Evolutionary conservation across 257 asterid genomes (phyloP).

Genomic region (Thymus quinquecostatus): DNA sequence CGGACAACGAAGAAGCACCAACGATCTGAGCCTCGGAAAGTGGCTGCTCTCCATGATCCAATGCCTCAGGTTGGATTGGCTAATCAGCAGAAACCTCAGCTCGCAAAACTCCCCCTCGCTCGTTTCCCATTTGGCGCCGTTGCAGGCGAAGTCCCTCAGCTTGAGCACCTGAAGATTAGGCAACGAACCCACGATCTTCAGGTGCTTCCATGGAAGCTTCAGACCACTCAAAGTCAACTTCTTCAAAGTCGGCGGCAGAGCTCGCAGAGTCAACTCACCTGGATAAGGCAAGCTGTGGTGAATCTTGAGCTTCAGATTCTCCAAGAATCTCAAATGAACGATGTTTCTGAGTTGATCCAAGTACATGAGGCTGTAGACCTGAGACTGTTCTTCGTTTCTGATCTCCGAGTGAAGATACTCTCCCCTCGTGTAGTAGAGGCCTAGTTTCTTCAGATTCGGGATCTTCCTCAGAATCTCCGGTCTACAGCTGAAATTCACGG

Average conservation of each 20-base stretch:
- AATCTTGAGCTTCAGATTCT: conserved; percentile 16
- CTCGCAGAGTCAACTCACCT: conserved; percentile 1
- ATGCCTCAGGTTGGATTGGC: background rate
- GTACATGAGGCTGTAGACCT: background rate
- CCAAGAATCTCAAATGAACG: background rate
- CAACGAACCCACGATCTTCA: background rate
- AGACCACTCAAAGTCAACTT: conserved; percentile 16
- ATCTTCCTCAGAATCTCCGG: background rate
- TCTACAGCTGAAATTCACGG: conserved; percentile 3
- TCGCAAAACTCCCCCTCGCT: background rate
- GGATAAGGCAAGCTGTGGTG: conserved; percentile 18
- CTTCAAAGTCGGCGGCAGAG: background rate
- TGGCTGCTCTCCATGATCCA: conserved; percentile 8
- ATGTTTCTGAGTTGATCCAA: conserved; percentile 1
- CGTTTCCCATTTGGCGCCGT: background rate
- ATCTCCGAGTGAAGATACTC: background rate
- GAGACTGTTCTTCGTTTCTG: background rate
- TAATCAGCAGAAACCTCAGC: conserved; percentile 5
- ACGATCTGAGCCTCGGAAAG: background rate
- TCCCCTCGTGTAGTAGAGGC: background rate
- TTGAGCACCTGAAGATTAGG: conserved; percentile 14
- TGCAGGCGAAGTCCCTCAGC: conserved; percentile 7
- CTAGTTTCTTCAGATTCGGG: conserved; percentile 14
- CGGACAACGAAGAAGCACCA: conserved; percentile 21
- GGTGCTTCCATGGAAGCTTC: conserved; percentile 3